phyloP scores from a whole-genome alignment of 306 rosid species.

The Trifolium dubium region DNA sequence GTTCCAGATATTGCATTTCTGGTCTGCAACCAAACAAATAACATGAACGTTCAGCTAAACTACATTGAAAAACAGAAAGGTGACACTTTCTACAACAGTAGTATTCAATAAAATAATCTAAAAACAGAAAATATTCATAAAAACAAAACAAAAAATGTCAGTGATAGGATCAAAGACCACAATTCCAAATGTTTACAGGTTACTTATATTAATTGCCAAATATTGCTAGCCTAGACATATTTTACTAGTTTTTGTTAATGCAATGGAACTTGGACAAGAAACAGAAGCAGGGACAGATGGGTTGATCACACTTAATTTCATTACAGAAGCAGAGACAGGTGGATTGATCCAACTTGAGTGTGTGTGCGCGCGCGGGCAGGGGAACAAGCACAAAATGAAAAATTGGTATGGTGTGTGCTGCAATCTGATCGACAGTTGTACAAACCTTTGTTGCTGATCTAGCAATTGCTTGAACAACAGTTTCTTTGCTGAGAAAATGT shows the following conservation, averaged over 20 bases:
- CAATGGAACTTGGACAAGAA: slow-evolving; percentile 19
- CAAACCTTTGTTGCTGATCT: slow-evolving; percentile 97
- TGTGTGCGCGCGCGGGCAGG: not conserved
- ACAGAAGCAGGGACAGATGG: slow-evolving; percentile 8
- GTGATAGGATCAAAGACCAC: slow-evolving; percentile 3
- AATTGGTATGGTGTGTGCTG: not conserved
- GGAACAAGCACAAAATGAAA: slow-evolving; percentile 25
- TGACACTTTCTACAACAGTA: not conserved
- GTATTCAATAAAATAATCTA: slow-evolving; percentile 14
- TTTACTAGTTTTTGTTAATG: not conserved
- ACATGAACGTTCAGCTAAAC: slow-evolving; percentile 4
- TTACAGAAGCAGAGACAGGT: not conserved
- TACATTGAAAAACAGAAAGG: slow-evolving; percentile 9
- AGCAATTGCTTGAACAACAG: slow-evolving; percentile 92
- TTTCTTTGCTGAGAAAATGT: slow-evolving; percentile 95
- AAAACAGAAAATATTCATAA: not conserved
- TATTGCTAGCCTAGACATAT: not conserved
- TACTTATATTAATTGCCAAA: not conserved
- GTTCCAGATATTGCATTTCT: slow-evolving; percentile 99
- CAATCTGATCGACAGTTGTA: slow-evolving; percentile 7
- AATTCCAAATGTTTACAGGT: not conserved
- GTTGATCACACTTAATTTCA: slow-evolving; percentile 1
- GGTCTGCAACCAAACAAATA: slow-evolving; percentile 67
- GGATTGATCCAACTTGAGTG: not conserved
- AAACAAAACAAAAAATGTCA: not conserved